phyloP scores from a whole-genome alignment of 1,139 yeast genomes.

The Taphrina populina region DNA sequence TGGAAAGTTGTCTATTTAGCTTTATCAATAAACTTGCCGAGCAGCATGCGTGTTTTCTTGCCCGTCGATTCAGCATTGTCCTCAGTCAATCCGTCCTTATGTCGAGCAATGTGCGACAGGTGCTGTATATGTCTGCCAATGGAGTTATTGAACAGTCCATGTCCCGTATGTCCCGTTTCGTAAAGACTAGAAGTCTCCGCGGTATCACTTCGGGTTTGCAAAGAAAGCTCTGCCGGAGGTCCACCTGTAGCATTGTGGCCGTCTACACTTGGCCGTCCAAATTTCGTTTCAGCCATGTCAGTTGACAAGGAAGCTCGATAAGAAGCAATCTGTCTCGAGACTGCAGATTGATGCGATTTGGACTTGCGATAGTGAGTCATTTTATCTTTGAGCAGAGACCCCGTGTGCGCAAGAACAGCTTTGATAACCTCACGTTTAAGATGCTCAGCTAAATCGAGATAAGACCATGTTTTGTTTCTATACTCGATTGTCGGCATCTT shows the following conservation, averaged over 20 bases:
- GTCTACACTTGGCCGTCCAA: too few species aligned
- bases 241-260: neutral
- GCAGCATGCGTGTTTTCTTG: constrained; percentile 34
- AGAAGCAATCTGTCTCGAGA: constrained; percentile 48
- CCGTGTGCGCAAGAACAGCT: constrained; percentile 70
- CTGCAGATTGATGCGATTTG: constrained; percentile 46
- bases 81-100: constrained; percentile 26
- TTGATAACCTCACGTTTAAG: constrained; percentile 68
- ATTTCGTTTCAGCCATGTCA: neutral
- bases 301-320: constrained; percentile 12
- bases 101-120: constrained; percentile 29
- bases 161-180: constrained; percentile 1
- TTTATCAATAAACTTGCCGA: constrained; percentile 33
- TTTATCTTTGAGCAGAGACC: constrained; percentile 76
- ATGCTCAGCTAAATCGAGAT: constrained; percentile 64
- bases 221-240: neutral
- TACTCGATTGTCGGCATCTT: constrained; percentile 66
- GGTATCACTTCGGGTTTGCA: constrained; percentile 2
- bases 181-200: constrained; percentile 21
- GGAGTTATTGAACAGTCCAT: constrained; percentile 24
- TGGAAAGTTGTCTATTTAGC: constrained; percentile 3
- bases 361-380: constrained; percentile 48
- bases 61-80: constrained; percentile 33
- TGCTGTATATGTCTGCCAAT: constrained; percentile 33
- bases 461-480: constrained; percentile 72